Conservation (phyloP, 768 basidiomycete species). For the Infundibulicybe gibba region DNA sequence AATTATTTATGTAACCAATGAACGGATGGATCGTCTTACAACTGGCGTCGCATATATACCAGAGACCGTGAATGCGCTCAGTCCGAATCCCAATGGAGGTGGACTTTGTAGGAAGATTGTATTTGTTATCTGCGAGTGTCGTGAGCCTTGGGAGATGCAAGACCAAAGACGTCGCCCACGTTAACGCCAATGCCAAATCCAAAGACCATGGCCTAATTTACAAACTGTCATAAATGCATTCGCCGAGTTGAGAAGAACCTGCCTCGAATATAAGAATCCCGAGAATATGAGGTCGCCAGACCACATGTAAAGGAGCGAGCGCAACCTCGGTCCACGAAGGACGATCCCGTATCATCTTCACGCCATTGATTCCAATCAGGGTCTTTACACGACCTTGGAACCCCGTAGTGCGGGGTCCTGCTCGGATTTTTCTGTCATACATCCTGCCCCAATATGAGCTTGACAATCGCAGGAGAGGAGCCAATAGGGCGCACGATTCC, state of each 20-base stretch:
- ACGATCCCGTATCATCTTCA: conserved; percentile 43
- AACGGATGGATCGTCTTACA: conserved; percentile 10
- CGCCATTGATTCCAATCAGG: conserved; percentile 49
- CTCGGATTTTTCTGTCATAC: too few species aligned
- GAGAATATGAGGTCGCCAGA: conserved; percentile 47
- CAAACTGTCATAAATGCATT: not conserved
- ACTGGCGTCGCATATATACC: conserved; percentile 36
- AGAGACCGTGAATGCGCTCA: conserved; percentile 33
- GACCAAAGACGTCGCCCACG: conserved; percentile 35
- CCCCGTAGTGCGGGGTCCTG: conserved; percentile 28
- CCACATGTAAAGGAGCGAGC: conserved; percentile 30
- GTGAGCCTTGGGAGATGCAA: too few species aligned
- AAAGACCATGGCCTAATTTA: conserved; percentile 19
- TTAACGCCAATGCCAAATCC: conserved; percentile 27
- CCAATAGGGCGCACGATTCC: conserved; percentile 47
- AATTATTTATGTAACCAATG: conserved; percentile 53
- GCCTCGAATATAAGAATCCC: conserved; percentile 38
- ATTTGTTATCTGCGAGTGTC: too few species aligned
- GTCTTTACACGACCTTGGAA: conserved; percentile 47
- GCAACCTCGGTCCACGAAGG: conserved; percentile 31
- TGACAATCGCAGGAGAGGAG: too few species aligned
- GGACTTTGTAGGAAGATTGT: conserved; percentile 14
- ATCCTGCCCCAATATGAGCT: too few species aligned
- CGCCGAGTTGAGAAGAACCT: not conserved
- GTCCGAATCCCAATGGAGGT: conserved; percentile 29